These are phyloP conservation scores for Phytophthora fragariae DNA, from an alignment of 352 stramenopile species.

Conservation along the genomic window DNA sequence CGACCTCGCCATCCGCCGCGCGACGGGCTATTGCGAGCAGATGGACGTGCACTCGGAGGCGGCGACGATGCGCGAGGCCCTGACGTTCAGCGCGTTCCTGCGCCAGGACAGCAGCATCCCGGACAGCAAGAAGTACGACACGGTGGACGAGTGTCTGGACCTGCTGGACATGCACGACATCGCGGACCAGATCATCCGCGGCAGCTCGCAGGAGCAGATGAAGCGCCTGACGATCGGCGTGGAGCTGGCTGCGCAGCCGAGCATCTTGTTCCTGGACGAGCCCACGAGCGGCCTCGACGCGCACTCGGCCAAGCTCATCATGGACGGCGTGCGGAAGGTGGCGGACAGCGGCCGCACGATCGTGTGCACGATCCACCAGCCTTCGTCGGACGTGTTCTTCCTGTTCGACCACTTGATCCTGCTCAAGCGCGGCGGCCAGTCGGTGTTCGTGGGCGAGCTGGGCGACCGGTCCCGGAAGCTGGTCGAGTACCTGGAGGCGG, in stretches of 20 bases:
- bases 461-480: conserved; percentile 50
- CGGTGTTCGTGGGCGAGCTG: conserved; percentile 84
- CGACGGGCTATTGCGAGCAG: conserved; percentile 70
- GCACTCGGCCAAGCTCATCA: conserved; percentile 77
- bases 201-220: conserved; percentile 47
- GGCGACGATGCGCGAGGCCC: conserved; percentile 84
- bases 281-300: conserved; percentile 83
- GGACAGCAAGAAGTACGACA: conserved; percentile 41
- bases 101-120: conserved; percentile 43
- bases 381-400: conserved; percentile 67
- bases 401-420: conserved; percentile 83
- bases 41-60: conserved; percentile 89
- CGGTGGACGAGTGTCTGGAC: conserved; percentile 39
- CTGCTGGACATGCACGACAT: conserved; percentile 41
- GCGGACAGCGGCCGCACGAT: conserved; percentile 56
- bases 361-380: conserved; percentile 8
- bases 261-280: conserved; percentile 72
- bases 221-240: conserved; percentile 77
- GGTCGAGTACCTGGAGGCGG: conserved; percentile 26
- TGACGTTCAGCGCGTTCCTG: conserved; percentile 87
- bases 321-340: conserved; percentile 82
- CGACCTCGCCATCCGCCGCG: conserved; percentile 44
- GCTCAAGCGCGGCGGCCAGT: conserved; percentile 53
- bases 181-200: conserved; percentile 46
- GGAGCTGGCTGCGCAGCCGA: conserved; percentile 82